Percentiles rank a stretch among this genome's conserved stretches.
Evolutionary conservation across 345 rosid genomes (phyloP).

Genomic region (Gossypium sturtianum): DNA sequence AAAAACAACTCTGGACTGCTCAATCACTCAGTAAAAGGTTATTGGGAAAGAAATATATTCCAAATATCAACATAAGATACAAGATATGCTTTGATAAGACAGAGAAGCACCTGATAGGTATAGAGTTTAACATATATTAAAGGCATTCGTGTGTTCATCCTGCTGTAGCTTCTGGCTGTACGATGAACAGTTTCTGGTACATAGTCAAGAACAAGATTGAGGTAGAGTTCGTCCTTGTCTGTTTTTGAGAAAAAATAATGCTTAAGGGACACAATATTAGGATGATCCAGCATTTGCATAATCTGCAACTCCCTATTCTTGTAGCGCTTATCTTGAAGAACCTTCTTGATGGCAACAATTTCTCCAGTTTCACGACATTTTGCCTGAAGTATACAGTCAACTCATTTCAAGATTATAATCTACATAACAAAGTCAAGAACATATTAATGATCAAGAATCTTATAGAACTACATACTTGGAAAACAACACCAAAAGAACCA

Average conservation of each 20-base stretch:
- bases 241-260: constrained; percentile 92
- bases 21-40: background rate
- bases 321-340: constrained; percentile 93
- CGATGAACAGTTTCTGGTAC: constrained; percentile 90
- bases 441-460: background rate
- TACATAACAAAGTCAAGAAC: background rate
- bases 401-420: constrained; percentile 7
- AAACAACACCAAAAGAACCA: constrained; percentile 95
- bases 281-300: constrained; percentile 91
- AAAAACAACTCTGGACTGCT: background rate
- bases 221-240: constrained; percentile 90
- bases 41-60: background rate
- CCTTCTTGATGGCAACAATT: constrained; percentile 93
- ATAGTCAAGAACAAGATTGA: constrained; percentile 93
- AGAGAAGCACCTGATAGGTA: constrained; percentile 67
- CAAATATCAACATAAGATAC: background rate
- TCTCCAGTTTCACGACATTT: constrained; percentile 97
- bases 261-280: constrained; percentile 79
- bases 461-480: constrained; percentile 53
- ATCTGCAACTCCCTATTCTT: constrained; percentile 94
- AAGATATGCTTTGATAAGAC: constrained; percentile 4
- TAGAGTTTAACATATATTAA: constrained; percentile 90
- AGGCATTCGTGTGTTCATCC: constrained; percentile 83
- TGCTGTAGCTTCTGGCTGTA: constrained; percentile 69
- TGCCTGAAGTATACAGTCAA: constrained; percentile 50